These are phyloP conservation scores for Kazachstania viticola DNA, from an alignment of 805 yeast species.

Conservation along the genomic window DNA sequence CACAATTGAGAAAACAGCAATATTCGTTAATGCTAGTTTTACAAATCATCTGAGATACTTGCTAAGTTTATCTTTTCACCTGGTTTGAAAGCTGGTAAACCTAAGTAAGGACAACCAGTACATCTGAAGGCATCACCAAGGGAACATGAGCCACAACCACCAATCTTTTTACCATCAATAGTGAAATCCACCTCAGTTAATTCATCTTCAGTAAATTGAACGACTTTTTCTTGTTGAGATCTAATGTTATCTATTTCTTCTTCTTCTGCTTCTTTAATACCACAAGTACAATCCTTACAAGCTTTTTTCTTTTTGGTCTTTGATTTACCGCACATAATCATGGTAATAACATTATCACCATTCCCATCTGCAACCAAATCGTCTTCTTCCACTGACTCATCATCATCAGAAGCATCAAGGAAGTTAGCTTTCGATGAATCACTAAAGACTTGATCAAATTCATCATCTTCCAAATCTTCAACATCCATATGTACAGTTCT, in stretches of 20 bases:
- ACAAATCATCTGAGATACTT: conserved; percentile 68
- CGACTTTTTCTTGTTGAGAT: conserved; percentile 29
- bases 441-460: conserved; percentile 33
- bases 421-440: conserved; percentile 36
- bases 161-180: conserved; percentile 82
- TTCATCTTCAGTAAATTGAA: conserved; percentile 43
- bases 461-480: conserved; percentile 26
- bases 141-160: conserved; percentile 96
- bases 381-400: conserved; percentile 46
- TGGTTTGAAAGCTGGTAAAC: conserved; percentile 96
- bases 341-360: conserved; percentile 8
- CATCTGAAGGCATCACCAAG: conserved; percentile 97
- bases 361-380: conserved; percentile 34
- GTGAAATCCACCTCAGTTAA: conserved; percentile 90
- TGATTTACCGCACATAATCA: conserved; percentile 23
- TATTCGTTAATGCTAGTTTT: conserved; percentile 2
- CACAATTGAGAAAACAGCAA: neutral
- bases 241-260: conserved; percentile 31
- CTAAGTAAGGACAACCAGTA: conserved; percentile 95
- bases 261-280: conserved; percentile 81
- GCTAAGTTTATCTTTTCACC: conserved; percentile 80
- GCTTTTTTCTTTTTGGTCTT: conserved; percentile 53
- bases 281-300: conserved; percentile 97
- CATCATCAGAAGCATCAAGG: conserved; percentile 37
- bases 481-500: conserved; percentile 22